A percentile compares a stretch with the other conserved stretches of the same genome.
phyloP scores from a whole-genome alignment of 2,329 filamentous ascomycete genomes.

The Basipetospora chlamydospora region DNA sequence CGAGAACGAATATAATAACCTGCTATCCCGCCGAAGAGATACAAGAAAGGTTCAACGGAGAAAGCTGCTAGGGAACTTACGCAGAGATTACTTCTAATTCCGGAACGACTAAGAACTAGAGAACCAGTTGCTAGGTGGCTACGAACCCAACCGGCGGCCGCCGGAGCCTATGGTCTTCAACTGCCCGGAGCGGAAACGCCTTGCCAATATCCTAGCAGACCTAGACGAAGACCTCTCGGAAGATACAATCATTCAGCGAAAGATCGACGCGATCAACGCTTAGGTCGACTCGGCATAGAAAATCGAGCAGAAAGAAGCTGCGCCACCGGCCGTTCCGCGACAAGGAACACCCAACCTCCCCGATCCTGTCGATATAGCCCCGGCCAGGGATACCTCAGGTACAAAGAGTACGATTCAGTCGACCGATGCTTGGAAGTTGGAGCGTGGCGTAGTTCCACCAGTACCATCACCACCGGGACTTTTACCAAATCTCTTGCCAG shows the following conservation, averaged over 20 bases:
- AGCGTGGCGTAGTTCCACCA: no score
- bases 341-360: neutral
- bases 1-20: neutral
- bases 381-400: neutral
- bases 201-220: neutral
- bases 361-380: neutral
- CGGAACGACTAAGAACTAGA: neutral
- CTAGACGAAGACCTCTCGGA: neutral
- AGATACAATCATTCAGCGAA: neutral
- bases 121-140: neutral
- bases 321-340: neutral
- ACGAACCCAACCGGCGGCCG: neutral
- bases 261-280: neutral
- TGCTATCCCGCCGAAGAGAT: neutral
- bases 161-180: neutral
- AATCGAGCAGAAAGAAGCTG: neutral
- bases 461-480: no score
- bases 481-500: no score
- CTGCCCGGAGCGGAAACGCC: neutral
- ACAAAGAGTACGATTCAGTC: neutral
- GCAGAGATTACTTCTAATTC: neutral
- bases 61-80: neutral
- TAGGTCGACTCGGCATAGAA: neutral
- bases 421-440: neutral
- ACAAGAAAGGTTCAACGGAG: neutral